Percentiles rank a stretch among this genome's conserved stretches.
Conservation (phyloP, 1,284 basidiomycete genomes). For the Ustilago shanxiensis region DNA sequence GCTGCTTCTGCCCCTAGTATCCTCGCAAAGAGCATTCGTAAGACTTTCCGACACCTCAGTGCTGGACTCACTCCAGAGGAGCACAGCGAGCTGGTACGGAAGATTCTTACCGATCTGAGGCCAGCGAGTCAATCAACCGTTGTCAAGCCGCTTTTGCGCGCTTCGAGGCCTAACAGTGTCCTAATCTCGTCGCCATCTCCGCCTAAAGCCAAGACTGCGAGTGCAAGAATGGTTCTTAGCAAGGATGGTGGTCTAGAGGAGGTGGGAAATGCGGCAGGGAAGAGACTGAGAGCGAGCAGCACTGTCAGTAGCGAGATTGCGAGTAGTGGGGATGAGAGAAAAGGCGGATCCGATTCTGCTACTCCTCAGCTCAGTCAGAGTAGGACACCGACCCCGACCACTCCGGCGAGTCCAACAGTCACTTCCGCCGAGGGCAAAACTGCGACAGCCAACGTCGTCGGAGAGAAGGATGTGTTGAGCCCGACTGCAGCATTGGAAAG, state of each 20-base stretch:
- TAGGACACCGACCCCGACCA: constrained; percentile 18
- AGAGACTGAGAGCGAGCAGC: not conserved
- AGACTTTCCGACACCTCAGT: constrained; percentile 13
- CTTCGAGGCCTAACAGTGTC: not conserved
- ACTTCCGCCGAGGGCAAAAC: not conserved
- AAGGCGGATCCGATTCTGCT: not conserved
- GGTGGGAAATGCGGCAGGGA: not conserved
- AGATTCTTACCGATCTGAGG: constrained; percentile 24
- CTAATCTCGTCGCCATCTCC: not conserved
- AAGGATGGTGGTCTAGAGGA: not conserved
- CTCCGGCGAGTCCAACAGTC: constrained; percentile 13
- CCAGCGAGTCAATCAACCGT: constrained; percentile 6
- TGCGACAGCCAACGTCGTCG: not conserved
- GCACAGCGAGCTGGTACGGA: constrained; percentile 24
- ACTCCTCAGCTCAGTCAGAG: constrained; percentile 37
- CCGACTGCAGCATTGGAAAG: constrained; percentile 28
- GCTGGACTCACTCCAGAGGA: constrained; percentile 22
- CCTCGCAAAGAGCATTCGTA: constrained; percentile 16
- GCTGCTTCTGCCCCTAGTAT: constrained; percentile 10
- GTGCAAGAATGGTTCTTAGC: constrained; percentile 2
- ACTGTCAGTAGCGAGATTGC: not conserved
- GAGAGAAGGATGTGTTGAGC: constrained; percentile 5
- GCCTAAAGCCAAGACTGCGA: not conserved
- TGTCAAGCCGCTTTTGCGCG: constrained; percentile 6
- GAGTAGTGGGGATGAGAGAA: not conserved